Base-by-base conservation (phyloP, 805 yeast genomes). In the Pichia scutulata region DNA sequence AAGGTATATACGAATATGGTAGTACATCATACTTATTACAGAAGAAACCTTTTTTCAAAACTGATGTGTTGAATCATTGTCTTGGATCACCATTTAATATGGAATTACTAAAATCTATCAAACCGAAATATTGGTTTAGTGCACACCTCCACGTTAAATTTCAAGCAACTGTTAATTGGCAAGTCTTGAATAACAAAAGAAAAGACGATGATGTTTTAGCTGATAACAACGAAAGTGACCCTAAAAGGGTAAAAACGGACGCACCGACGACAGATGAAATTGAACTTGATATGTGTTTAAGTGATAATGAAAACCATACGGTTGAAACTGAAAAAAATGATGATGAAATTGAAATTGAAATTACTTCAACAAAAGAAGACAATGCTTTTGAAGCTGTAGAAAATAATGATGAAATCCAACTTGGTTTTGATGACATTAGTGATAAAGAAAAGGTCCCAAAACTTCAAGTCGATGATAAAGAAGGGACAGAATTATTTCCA, bases 81-180 rank as follows among this genome's bases (percentile, higher is more conserved):
- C 68, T 92, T 45, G 99, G 99, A 0, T 85, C 85, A 18, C 88
- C 90, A 0, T 71, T 84, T 8, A 78, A 80, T 45, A 73, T 77
- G 71, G 68, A 70, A 21, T 62, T 89, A 16, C 65, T 93, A 56
- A 58, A 70, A 23, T 58, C 61, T 16, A 55, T 88, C 48, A 72
- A 68, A 57, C 98, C 98, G 0, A 55, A 64, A 18, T 71, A 77
- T 63, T 93, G 98, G 99, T 78, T 87, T 53, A 80, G 93, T 57
- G 95, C 95, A 12, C 99, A 93, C 69, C 65, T 93, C 50, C 99
- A 93, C 65, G 89, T 84, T 2, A 70, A 69, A 48, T 93, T 77
- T 60, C 71, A 70, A 7, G 97, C 96, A 0, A 18, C 18, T 1
- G 22, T 52, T 12, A 18, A 40, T 21, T 33, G 53, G 50, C 4